phyloP scores from a whole-genome alignment of 73 alveolate genomes.

The Tetrahymena thermophila region DNA sequence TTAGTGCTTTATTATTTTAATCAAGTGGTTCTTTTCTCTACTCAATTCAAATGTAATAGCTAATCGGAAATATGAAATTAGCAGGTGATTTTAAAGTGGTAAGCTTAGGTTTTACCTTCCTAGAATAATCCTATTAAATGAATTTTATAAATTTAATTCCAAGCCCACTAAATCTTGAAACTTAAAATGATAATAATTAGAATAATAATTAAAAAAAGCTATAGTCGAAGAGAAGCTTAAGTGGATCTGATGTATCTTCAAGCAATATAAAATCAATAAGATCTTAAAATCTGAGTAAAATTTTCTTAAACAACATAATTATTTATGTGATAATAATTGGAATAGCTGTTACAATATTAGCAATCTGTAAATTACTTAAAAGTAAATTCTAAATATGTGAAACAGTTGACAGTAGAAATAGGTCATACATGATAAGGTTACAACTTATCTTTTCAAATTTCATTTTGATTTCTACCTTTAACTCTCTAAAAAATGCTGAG shows the following conservation, averaged over 20 bases:
- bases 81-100: neutral
- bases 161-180: neutral
- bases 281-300: neutral
- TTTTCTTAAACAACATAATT: neutral
- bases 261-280: neutral
- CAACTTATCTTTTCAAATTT: neutral
- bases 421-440: neutral
- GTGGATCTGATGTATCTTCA: neutral
- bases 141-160: neutral
- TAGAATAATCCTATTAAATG: neutral
- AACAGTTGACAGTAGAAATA: neutral
- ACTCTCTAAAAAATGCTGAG: neutral
- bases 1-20: neutral
- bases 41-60: neutral
- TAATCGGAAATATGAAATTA: neutral
- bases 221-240: neutral
- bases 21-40: neutral
- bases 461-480: neutral
- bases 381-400: neutral
- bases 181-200: neutral
- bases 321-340: neutral
- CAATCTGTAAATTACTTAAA: neutral
- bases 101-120: neutral
- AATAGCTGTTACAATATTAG: neutral
- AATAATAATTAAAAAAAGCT: neutral